Conservation (phyloP, 345 rosid genomes). For the Viola odorata region DNA sequence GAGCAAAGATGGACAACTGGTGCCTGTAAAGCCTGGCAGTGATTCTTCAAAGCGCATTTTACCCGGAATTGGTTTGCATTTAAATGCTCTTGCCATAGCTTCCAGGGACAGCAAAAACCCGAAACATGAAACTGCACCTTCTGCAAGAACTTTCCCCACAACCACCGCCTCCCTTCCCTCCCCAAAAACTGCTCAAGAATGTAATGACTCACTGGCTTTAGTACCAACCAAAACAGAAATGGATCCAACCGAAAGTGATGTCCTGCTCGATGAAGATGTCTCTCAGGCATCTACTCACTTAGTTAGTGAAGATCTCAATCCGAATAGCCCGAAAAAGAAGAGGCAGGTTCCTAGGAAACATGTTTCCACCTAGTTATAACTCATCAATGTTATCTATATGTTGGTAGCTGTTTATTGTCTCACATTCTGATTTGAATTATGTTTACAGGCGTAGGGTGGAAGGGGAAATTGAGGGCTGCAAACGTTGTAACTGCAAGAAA, state of each 20-base stretch:
- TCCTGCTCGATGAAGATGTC: slow-evolving; percentile 42
- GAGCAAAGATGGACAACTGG: slow-evolving; percentile 29
- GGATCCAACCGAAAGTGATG: slow-evolving; percentile 33
- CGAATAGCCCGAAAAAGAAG: slow-evolving; percentile 75
- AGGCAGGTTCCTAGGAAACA: slow-evolving; percentile 34
- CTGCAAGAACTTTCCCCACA: slow-evolving; percentile 38
- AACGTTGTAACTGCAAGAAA: slow-evolving; percentile 94
- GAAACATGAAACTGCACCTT: slow-evolving; percentile 36
- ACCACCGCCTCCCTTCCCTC: slow-evolving; percentile 37
- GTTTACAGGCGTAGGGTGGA: slow-evolving; percentile 60
- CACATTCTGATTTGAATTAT: slow-evolving; percentile 2
- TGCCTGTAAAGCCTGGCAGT: slow-evolving; percentile 33
- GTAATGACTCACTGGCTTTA: slow-evolving; percentile 33
- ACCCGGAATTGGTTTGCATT: slow-evolving; percentile 93
- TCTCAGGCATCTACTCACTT: slow-evolving; percentile 37
- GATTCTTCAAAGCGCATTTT: slow-evolving; percentile 51
- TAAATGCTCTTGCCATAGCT: slow-evolving; percentile 67
- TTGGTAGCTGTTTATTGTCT: neutral
- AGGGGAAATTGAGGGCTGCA: slow-evolving; percentile 71
- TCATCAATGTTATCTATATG: neutral
- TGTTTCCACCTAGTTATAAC: neutral
- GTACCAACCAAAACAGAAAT: slow-evolving; percentile 33
- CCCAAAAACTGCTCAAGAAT: slow-evolving; percentile 33
- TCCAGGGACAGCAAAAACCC: slow-evolving; percentile 34
- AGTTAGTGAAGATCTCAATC: slow-evolving; percentile 49